phyloP scores from a whole-genome alignment of 345 rosid species.

The Clausena lansium region DNA sequence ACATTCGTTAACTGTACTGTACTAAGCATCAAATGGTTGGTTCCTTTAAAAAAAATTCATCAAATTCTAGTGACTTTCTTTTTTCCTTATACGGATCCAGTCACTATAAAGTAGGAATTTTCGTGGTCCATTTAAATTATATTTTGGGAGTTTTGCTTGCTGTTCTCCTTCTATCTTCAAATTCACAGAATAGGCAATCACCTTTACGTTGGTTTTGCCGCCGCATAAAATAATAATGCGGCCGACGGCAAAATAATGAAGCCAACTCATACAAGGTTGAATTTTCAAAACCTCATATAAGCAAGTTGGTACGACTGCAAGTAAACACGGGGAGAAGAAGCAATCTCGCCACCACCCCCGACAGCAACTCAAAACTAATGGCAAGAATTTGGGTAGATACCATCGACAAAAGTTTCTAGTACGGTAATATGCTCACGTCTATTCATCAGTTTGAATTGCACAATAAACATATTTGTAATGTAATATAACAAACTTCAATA shows the following conservation, averaged over 20 bases:
- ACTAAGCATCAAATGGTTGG: too few species aligned
- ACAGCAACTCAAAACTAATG: not conserved
- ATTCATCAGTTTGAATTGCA: not conserved
- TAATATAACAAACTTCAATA: not conserved
- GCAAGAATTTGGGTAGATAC: not conserved
- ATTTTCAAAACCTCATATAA: too few species aligned
- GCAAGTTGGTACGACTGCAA: not conserved
- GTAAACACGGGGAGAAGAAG: not conserved
- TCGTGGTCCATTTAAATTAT: too few species aligned
- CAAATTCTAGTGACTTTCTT: too few species aligned
- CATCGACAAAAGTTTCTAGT: not conserved
- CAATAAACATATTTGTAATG: not conserved
- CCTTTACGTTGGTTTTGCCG: not conserved
- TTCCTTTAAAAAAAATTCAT: too few species aligned
- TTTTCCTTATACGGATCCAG: too few species aligned
- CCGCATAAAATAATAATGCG: not conserved
- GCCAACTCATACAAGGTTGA: not conserved
- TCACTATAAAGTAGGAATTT: too few species aligned
- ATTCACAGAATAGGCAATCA: not conserved
- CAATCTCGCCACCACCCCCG: not conserved
- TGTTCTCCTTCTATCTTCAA: not conserved
- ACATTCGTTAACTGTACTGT: too few species aligned
- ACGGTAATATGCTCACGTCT: not conserved
- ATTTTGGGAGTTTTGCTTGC: too few species aligned
- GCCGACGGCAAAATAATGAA: not conserved